A percentile compares a stretch with the other conserved stretches of the same genome.
Conservation (phyloP, 257 asterid species). For the Fraxinus cuspidata region DNA sequence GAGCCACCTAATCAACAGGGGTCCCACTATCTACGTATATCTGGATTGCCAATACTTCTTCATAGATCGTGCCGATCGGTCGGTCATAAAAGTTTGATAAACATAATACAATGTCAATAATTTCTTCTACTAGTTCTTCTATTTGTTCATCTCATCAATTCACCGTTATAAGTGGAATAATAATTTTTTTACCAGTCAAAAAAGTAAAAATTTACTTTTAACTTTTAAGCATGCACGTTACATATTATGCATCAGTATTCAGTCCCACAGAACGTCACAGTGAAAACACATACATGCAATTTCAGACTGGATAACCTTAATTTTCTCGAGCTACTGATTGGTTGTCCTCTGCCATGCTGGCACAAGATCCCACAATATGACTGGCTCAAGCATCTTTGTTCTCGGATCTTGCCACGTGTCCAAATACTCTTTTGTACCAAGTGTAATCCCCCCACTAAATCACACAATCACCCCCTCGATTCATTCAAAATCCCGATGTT, state of each 20-base stretch:
- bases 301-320: slow-evolving; percentile 65
- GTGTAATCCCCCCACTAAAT: slow-evolving; percentile 45
- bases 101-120: too few relatives aligned
- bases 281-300: slow-evolving; percentile 43
- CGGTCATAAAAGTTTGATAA: too few relatives aligned
- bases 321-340: slow-evolving; percentile 78
- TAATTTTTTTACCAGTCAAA: slow-evolving; percentile 19
- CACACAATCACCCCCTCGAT: slow-evolving; percentile 63
- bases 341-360: slow-evolving; percentile 66
- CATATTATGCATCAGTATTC: not conserved
- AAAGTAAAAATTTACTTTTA: not conserved
- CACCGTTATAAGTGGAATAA: slow-evolving; percentile 12
- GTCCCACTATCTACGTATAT: too few relatives aligned
- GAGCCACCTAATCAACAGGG: too few relatives aligned
- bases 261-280: slow-evolving; percentile 33
- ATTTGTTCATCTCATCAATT: not conserved
- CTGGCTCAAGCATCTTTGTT: slow-evolving; percentile 42
- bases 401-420: slow-evolving; percentile 37
- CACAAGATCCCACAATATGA: slow-evolving; percentile 74
- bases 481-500: slow-evolving; percentile 71
- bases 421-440: slow-evolving; percentile 29
- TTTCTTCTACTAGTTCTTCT: too few relatives aligned
- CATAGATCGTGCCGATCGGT: too few relatives aligned
- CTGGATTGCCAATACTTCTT: too few relatives aligned
- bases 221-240: not conserved